Evolutionary conservation across 2,329 filamentous ascomycete species (phyloP), one percentile per base, ranked within the genome.

Genomic region (Cladosporium sp.): DNA sequence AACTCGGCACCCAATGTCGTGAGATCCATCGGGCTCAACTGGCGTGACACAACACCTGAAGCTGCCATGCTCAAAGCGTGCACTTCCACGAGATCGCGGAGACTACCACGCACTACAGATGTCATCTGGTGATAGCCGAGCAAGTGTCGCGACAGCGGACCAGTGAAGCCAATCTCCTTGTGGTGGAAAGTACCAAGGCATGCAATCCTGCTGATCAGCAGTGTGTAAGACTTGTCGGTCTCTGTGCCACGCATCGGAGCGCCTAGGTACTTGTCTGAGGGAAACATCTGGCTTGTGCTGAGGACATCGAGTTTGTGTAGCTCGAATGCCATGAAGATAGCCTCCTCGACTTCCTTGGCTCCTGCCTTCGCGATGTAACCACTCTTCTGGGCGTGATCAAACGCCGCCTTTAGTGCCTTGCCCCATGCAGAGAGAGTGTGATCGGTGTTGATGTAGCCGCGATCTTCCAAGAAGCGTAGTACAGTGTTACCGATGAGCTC

Each of bases 391-490:
- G 70, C 73, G 18, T 68, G 68, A 16, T 74, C 67, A 49, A 77
- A 72, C 2, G 76, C 89, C 33, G 86, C 86, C 33, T 88, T 88
- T 46, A 98, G 82, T 23, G 91, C 91, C 72, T 89, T 88, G 18
- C 94, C 95, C 92, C 93, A 97, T 10, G 82, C 79, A 10, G 93
- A 97, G 67, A 97, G 84, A 67, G 89, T 86, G 78, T 98, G 94
- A 66, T 86, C 84, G 60, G 88, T 84, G 71, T 95, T 87, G 56
- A 96, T 84, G 73, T 97, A 99, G 28, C 90, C 93, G 66, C 93
- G 88, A 58, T 98, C 84, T 74, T 97, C 92, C 26, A 99, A 84
- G 78, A 97, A 95, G 64, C 93, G 88, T 90, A 92, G 97, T 66
- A 94, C 85, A 7, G 89, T 87, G 72, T 97, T 91, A 21, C 92